phyloP scores from a whole-genome alignment of 1,284 basidiomycete species.

The Pseudozyma tsukubaensis region DNA sequence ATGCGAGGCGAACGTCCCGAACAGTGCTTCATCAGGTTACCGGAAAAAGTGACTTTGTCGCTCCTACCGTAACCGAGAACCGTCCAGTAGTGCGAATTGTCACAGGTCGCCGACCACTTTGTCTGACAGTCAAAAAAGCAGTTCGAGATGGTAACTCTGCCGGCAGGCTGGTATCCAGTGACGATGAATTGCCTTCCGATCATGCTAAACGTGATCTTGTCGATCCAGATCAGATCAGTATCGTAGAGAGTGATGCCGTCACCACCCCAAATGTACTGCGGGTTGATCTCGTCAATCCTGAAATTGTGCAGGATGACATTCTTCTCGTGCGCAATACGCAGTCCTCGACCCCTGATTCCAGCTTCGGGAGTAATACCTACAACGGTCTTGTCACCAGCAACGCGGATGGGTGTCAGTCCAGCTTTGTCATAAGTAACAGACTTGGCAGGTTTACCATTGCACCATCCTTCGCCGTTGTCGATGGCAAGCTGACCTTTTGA shows the following conservation, averaged over 20 bases:
- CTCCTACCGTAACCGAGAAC: slow-evolving; percentile 34
- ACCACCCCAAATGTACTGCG: slow-evolving; percentile 50
- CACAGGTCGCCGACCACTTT: slow-evolving; percentile 40
- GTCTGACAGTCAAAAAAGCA: slow-evolving; percentile 46
- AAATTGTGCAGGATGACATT: slow-evolving; percentile 70
- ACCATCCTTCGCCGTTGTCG: slow-evolving; percentile 66
- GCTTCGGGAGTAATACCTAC: slow-evolving; percentile 60
- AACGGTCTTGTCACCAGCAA: slow-evolving; percentile 27
- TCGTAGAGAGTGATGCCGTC: slow-evolving; percentile 54
- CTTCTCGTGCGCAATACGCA: slow-evolving; percentile 23
- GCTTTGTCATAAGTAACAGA: slow-evolving; percentile 58
- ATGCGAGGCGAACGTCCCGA: slow-evolving; percentile 44
- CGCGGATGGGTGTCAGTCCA: slow-evolving; percentile 15
- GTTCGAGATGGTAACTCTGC: slow-evolving; percentile 39
- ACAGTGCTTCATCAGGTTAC: slow-evolving; percentile 38
- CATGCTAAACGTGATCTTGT: slow-evolving; percentile 51
- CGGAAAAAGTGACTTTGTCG: slow-evolving; percentile 41
- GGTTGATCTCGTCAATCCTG: slow-evolving; percentile 54
- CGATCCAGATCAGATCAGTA: slow-evolving; percentile 55
- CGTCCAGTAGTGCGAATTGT: slow-evolving; percentile 49
- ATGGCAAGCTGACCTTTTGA: slow-evolving; percentile 68
- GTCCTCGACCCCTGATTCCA: slow-evolving; percentile 61
- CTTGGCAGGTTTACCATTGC: slow-evolving; percentile 42
- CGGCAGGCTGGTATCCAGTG: slow-evolving; percentile 19
- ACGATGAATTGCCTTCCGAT: slow-evolving; percentile 52